Percentiles rank a stretch among this genome's conserved stretches.
Evolutionary conservation across 73 alveolate genomes (phyloP).

Genomic region (Symbiodinium natans): DNA sequence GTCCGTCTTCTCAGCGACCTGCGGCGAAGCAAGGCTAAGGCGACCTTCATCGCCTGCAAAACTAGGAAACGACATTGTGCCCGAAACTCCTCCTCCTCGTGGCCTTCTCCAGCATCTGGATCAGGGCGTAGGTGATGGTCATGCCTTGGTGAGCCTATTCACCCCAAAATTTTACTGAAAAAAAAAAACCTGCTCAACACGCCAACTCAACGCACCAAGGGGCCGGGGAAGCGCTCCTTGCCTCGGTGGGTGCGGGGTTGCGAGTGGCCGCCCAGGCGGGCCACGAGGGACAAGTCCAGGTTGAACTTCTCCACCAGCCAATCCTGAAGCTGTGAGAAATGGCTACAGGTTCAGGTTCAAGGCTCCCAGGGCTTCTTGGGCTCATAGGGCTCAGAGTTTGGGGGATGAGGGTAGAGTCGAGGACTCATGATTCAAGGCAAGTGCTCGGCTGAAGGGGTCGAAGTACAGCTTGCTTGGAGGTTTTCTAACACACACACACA

Average conservation of each 20-base stretch:
- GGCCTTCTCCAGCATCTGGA: constrained; percentile 91
- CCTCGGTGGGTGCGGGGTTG: constrained; percentile 75
- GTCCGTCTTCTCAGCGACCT: constrained; percentile 92
- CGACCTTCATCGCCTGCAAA: background rate
- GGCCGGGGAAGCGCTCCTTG: constrained; percentile 30
- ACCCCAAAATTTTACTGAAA: no score
- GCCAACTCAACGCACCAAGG: no score
- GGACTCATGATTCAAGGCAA: no score
- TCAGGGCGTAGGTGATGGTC: constrained; percentile 75
- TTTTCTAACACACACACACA: no score
- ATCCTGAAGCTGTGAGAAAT: background rate
- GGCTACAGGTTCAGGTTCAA: background rate
- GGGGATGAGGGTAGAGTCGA: no score
- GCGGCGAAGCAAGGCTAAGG: no score
- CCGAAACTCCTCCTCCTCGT: background rate
- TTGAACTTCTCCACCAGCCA: constrained; percentile 94
- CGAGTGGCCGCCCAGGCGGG: constrained; percentile 90
- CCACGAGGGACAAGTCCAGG: constrained; percentile 60
- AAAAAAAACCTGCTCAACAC: no score
- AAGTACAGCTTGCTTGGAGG: no score
- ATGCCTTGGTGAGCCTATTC: background rate
- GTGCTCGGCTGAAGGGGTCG: no score
- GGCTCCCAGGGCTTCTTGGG: background rate
- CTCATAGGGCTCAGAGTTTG: background rate
- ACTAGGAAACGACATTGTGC: background rate